phyloP scores from a whole-genome alignment of 192 early-diverging fungal genomes.

The Phlyctochytrium planicorne region DNA sequence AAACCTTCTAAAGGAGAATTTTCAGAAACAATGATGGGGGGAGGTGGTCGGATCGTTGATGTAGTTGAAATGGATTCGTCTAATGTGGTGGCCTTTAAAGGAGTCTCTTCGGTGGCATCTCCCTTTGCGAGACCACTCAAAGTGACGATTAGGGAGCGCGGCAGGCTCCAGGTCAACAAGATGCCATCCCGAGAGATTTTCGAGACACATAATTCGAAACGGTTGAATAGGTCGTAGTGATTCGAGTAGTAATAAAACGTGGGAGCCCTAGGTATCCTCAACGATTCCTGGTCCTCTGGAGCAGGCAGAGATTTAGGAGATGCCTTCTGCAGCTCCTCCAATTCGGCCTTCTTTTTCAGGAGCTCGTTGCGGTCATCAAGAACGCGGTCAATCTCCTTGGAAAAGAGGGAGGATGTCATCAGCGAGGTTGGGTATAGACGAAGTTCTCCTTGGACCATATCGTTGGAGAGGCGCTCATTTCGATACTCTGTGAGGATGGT shows the following conservation, averaged over 20 bases:
- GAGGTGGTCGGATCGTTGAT: not conserved
- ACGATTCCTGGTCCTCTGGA: too few species aligned
- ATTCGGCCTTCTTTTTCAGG: not conserved
- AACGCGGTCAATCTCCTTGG: not conserved
- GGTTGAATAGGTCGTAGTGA: not conserved
- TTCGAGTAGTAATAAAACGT: slow-evolving; percentile 2
- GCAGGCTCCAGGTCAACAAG: not conserved
- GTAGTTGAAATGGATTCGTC: too few species aligned
- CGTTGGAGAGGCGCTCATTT: slow-evolving; percentile 1
- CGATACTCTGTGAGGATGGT: not conserved
- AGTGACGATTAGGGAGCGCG: not conserved
- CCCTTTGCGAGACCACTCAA: not conserved
- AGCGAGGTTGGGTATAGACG: not conserved
- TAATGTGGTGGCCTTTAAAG: too few species aligned
- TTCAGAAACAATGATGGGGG: not conserved
- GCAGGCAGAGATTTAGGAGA: too few species aligned
- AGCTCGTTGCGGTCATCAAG: not conserved
- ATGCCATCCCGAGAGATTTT: not conserved
- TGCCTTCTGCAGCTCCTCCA: too few species aligned
- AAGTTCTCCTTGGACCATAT: not conserved
- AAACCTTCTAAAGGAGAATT: too few species aligned
- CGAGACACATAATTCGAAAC: not conserved
- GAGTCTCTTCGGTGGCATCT: too few species aligned
- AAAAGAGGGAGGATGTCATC: not conserved
- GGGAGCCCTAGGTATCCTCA: too few species aligned